Evolutionary conservation across 148 eudicot species (phyloP).

Genomic region (Persicaria maculosa): DNA sequence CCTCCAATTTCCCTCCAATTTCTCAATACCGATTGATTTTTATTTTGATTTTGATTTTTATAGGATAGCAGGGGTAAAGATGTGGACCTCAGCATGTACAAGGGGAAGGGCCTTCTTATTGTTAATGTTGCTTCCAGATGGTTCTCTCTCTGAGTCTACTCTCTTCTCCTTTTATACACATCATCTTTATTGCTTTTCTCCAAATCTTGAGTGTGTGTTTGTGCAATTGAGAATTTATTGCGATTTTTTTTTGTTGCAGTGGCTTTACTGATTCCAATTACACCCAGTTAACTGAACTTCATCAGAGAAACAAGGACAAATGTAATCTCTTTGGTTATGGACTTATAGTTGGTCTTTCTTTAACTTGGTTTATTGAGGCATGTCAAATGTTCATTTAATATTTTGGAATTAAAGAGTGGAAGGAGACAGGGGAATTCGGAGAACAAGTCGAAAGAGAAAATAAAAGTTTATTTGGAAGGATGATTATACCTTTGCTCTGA

Average conservation of each 20-base stretch:
- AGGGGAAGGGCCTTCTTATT: slow-evolving; percentile 72
- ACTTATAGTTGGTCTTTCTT: too few species aligned
- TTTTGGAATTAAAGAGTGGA: not conserved
- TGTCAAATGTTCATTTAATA: not conserved
- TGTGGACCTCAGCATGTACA: slow-evolving; percentile 66
- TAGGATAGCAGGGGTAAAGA: slow-evolving; percentile 62
- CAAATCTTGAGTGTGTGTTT: not conserved
- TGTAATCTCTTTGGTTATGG: slow-evolving; percentile 23
- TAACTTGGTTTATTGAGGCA: not conserved
- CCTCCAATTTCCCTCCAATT: not conserved
- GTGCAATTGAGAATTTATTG: not conserved
- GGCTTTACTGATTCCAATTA: slow-evolving; percentile 66
- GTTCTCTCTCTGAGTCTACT: slow-evolving; percentile 20
- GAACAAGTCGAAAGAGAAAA: not conserved
- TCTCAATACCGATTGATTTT: not conserved
- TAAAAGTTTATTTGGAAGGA: not conserved
- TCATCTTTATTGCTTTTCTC: not conserved
- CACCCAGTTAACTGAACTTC: slow-evolving; percentile 66
- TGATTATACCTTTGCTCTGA: slow-evolving; percentile 57
- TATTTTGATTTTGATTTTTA: not conserved
- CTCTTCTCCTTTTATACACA: not conserved
- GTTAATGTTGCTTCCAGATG: slow-evolving; percentile 96
- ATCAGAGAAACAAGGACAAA: slow-evolving; percentile 60
- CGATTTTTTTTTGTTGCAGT: slow-evolving; percentile 27
- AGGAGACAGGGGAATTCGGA: too few species aligned